phyloP scores from a whole-genome alignment of 2,329 filamentous ascomycete species.

The Pseudodiploospora longispora region DNA sequence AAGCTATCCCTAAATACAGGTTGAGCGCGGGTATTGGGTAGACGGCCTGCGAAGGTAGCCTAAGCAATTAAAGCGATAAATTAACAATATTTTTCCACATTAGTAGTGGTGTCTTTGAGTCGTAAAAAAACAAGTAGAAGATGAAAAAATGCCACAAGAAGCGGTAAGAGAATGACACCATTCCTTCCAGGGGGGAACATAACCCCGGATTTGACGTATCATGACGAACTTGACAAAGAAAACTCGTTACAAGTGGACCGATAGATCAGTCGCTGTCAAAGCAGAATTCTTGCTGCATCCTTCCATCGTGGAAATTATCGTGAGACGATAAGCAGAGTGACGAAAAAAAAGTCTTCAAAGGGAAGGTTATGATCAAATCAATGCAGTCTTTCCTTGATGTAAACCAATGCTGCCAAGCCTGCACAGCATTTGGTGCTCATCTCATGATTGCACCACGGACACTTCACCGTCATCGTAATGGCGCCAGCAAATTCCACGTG shows the following conservation, averaged over 20 bases:
- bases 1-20: too few species aligned
- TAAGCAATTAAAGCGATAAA: too few species aligned
- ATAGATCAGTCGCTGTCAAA: too few species aligned
- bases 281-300: too few species aligned
- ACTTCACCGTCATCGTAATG: conserved; percentile 55
- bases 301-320: too few species aligned
- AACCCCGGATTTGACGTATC: too few species aligned
- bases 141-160: not conserved
- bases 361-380: conserved; percentile 10
- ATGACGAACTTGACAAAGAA: not conserved
- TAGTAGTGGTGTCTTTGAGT: too few species aligned
- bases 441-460: conserved; percentile 64
- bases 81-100: too few species aligned
- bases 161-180: too few species aligned
- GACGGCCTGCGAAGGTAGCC: not conserved
- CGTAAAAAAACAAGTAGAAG: not conserved
- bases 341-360: too few species aligned
- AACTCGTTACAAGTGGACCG: not conserved
- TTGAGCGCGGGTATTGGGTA: not conserved
- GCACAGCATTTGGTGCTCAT: conserved; percentile 64
- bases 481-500: conserved; percentile 45
- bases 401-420: conserved; percentile 59
- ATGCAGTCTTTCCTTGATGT: conserved; percentile 56
- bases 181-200: too few species aligned
- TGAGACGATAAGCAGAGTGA: too few species aligned